A percentile compares a stretch with the other conserved stretches of the same genome.
Conservation (phyloP, 805 yeast genomes). For the Scheffersomyces coipomensis region DNA sequence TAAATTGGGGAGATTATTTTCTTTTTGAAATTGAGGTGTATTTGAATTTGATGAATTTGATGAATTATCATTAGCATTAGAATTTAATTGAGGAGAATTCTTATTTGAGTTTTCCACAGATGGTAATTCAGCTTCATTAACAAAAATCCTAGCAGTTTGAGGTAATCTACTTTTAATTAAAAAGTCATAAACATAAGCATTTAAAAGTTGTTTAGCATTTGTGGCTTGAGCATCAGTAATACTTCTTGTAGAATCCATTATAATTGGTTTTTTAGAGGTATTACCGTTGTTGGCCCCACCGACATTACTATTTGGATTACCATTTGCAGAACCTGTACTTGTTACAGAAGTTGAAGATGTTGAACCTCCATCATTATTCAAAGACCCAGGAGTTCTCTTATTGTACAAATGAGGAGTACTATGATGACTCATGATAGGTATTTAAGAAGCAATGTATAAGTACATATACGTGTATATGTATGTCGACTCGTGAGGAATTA, state of each 20-base stretch:
- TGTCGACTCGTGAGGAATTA: conserved; percentile 1
- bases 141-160: conserved; percentile 71
- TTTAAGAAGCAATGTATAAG: no score
- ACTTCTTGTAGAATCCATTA: conserved; percentile 11
- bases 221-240: conserved; percentile 46
- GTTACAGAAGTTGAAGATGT: not conserved
- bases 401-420: conserved; percentile 34
- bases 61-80: conserved; percentile 14
- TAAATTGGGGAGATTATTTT: conserved; percentile 47
- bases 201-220: conserved; percentile 58
- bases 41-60: conserved; percentile 2
- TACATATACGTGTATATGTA: no score
- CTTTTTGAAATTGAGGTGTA: conserved; percentile 28
- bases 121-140: conserved; percentile 73
- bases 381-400: conserved; percentile 28
- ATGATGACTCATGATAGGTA: conserved; percentile 32
- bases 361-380: conserved; percentile 1
- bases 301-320: not conserved
- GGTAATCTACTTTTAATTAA: conserved; percentile 69
- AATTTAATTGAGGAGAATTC: conserved; percentile 10
- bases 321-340: not conserved
- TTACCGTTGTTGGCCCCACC: not conserved
- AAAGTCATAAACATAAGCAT: conserved; percentile 86
- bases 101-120: conserved; percentile 7
- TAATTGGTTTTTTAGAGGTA: not conserved